Conservation (phyloP, 768 basidiomycete genomes). For the Lactarius indigo region DNA sequence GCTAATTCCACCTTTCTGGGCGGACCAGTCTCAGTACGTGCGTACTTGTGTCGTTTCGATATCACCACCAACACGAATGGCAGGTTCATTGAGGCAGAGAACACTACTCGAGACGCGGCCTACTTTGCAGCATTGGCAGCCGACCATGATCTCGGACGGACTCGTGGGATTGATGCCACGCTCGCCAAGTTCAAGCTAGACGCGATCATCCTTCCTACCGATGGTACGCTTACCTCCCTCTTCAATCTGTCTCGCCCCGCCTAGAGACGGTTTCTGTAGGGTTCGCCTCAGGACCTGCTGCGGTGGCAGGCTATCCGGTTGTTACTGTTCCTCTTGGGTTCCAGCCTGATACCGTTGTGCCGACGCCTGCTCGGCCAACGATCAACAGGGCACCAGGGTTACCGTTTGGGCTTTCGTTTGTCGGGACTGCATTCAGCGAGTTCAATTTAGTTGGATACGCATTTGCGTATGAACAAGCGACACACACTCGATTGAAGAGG, state of each 20-base stretch:
- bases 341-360: conserved; percentile 26
- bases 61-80: background rate
- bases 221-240: conserved; percentile 27
- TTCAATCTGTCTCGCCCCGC: too few species aligned
- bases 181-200: conserved; percentile 33
- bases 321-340: conserved; percentile 30
- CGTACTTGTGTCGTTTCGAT: background rate
- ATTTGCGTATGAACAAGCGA: conserved; percentile 33
- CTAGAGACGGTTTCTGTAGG: conserved; percentile 6
- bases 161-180: conserved; percentile 35
- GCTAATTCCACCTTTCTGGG: conserved; percentile 35
- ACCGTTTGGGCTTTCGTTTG: conserved; percentile 29
- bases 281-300: conserved; percentile 21
- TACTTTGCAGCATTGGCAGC: conserved; percentile 33
- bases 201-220: conserved; percentile 34
- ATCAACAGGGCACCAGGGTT: conserved; percentile 28
- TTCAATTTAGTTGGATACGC: conserved; percentile 29
- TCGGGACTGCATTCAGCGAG: conserved; percentile 31
- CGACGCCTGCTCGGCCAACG: conserved; percentile 20
- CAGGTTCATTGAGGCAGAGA: conserved; percentile 32
- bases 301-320: conserved; percentile 29
- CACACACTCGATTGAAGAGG: conserved; percentile 27
- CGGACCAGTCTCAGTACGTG: conserved; percentile 36
- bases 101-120: conserved; percentile 29
- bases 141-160: conserved; percentile 34